These are phyloP conservation scores for Caryopteris hybrid DNA, from an alignment of 305 asterid genomes.

Conservation along the genomic window DNA sequence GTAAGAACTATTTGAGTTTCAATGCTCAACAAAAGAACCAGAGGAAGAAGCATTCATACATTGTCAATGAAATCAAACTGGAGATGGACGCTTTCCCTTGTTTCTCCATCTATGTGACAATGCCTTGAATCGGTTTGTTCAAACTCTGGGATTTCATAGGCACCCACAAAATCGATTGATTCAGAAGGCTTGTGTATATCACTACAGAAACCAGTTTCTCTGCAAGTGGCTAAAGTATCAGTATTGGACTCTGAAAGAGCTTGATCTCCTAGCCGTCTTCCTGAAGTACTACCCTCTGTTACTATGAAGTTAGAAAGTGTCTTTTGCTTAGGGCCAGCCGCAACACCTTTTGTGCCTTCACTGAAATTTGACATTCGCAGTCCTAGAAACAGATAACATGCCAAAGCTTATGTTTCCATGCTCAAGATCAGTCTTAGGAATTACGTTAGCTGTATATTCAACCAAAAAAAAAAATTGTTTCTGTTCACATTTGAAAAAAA, in stretches of 20 bases:
- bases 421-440: no score
- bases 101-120: constrained; percentile 26
- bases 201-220: constrained; percentile 24
- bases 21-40: no score
- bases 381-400: constrained; percentile 38
- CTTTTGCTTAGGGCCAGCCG: constrained; percentile 73
- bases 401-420: no score
- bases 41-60: constrained; percentile 26
- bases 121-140: constrained; percentile 12
- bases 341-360: constrained; percentile 49
- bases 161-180: constrained; percentile 20
- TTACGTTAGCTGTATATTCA: no score
- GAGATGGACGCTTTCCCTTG: constrained; percentile 16
- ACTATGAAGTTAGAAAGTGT: constrained; percentile 60
- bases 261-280: constrained; percentile 29
- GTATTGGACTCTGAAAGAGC: constrained; percentile 24
- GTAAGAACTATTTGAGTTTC: no score
- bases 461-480: no score
- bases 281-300: constrained; percentile 34
- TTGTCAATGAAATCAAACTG: constrained; percentile 18
- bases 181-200: constrained; percentile 34
- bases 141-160: constrained; percentile 31
- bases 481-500: no score
- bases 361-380: constrained; percentile 81
- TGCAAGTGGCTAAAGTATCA: constrained; percentile 25